phyloP scores from a whole-genome alignment of 2,329 filamentous ascomycete genomes.

The Furcasterigmium furcatum region DNA sequence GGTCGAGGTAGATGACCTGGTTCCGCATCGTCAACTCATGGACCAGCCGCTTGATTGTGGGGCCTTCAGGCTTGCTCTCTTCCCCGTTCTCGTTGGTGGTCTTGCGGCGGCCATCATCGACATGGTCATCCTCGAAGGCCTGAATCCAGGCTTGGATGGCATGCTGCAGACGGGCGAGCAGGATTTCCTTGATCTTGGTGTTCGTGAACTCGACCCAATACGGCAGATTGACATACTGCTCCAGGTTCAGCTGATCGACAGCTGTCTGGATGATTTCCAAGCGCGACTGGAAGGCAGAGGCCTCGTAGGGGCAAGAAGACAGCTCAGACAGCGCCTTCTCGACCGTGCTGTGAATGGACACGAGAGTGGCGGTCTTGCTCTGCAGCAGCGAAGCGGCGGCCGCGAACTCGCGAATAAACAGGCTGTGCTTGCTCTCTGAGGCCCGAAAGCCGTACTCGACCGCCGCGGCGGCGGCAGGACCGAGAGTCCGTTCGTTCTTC shows the following conservation, averaged over 20 bases:
- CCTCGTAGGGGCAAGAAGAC: constrained; percentile 78
- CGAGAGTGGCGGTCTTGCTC: constrained; percentile 76
- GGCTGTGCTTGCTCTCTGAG: constrained; percentile 87
- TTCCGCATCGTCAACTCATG: constrained; percentile 98
- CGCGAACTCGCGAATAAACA: constrained; percentile 94
- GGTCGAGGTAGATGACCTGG: constrained; percentile 94
- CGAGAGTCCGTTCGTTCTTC: constrained; percentile 30
- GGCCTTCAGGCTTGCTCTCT: constrained; percentile 46
- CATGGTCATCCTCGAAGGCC: constrained; percentile 67
- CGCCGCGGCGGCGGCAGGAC: constrained; percentile 30
- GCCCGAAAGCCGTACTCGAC: constrained; percentile 43
- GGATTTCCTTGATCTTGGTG: constrained; percentile 73
- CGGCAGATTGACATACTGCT: constrained; percentile 90
- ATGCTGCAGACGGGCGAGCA: constrained; percentile 78
- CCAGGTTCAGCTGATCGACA: constrained; percentile 93
- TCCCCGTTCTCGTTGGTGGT: constrained; percentile 39
- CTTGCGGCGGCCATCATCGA: constrained; percentile 51
- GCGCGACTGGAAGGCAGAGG: constrained; percentile 73
- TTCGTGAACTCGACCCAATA: constrained; percentile 91
- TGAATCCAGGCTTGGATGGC: constrained; percentile 86
- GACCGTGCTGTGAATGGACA: constrained; percentile 73
- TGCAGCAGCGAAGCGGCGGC: constrained; percentile 84
- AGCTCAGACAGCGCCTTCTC: constrained; percentile 83
- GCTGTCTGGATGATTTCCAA: constrained; percentile 85
- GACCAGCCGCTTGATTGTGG: constrained; percentile 69